phyloP scores from a whole-genome alignment of 2,329 filamentous ascomycete genomes.

The Eutypa lata region DNA sequence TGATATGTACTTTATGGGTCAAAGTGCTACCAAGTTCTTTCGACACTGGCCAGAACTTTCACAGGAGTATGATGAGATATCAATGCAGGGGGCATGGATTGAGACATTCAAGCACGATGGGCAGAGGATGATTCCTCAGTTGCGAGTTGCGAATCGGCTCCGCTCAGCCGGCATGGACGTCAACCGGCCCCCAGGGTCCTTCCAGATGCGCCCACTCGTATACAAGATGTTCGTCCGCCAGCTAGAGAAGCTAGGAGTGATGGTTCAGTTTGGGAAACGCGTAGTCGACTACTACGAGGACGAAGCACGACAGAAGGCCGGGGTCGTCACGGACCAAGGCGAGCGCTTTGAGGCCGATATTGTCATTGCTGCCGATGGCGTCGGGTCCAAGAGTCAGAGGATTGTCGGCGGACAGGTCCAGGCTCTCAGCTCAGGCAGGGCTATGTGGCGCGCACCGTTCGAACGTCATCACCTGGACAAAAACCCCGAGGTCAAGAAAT shows the following conservation, averaged over 20 bases:
- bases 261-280: slow-evolving; percentile 43
- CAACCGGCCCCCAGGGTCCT: slow-evolving; percentile 49
- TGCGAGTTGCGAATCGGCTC: slow-evolving; percentile 48
- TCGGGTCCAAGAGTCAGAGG: slow-evolving; percentile 43
- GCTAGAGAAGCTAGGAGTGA: slow-evolving; percentile 43
- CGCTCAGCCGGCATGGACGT: slow-evolving; percentile 32
- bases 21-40: slow-evolving; percentile 52
- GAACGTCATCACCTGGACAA: slow-evolving; percentile 36
- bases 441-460: slow-evolving; percentile 43
- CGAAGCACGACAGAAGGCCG: slow-evolving; percentile 32
- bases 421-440: slow-evolving; percentile 39
- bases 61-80: slow-evolving; percentile 48
- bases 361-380: slow-evolving; percentile 46
- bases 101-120: slow-evolving; percentile 54
- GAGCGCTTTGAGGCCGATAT: slow-evolving; percentile 45
- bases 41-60: slow-evolving; percentile 53
- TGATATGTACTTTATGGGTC: slow-evolving; percentile 60
- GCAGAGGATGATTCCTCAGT: slow-evolving; percentile 43
- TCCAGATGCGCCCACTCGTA: slow-evolving; percentile 54
- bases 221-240: slow-evolving; percentile 53
- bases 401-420: slow-evolving; percentile 39
- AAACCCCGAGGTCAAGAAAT: slow-evolving; percentile 33
- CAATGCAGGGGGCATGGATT: slow-evolving; percentile 52
- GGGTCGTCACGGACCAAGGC: slow-evolving; percentile 48
- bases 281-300: slow-evolving; percentile 51